phyloP scores from a whole-genome alignment of 139 green algal species.

The Desmodesmus armatus region DNA sequence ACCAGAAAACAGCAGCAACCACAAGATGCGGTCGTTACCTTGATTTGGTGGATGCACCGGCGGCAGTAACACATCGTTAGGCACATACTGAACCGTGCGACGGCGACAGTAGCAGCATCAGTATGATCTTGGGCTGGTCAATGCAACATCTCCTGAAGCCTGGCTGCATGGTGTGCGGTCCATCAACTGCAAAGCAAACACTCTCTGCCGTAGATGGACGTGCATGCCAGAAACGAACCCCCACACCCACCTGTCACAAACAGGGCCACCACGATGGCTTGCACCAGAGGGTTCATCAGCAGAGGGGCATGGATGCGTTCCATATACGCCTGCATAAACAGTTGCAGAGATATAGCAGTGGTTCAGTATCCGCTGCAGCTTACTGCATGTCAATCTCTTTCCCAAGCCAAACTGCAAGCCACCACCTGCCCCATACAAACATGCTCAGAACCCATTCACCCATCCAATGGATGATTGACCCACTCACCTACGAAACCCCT shows the following conservation, averaged over 20 bases:
- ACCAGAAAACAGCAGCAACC: background rate
- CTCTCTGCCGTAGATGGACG: background rate
- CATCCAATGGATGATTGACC: no score
- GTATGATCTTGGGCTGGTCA: background rate
- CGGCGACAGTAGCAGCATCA: background rate
- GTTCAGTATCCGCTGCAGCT: background rate
- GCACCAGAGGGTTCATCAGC: constrained; percentile 58
- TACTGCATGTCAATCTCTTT: background rate
- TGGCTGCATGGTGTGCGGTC: no score
- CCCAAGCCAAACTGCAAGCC: no score
- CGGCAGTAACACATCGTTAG: no score
- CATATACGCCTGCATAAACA: constrained; percentile 68
- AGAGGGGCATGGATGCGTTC: constrained; percentile 67
- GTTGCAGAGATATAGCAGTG: background rate
- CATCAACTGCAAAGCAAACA: background rate
- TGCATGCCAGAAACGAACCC: no score
- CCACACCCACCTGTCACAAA: constrained; percentile 57
- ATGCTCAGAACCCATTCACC: no score
- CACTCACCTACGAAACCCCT: no score
- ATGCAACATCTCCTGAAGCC: no score
- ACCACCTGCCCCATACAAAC: no score
- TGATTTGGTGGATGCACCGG: no score
- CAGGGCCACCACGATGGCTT: constrained; percentile 64
- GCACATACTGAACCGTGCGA: background rate
- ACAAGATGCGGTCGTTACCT: no score